Conservation (phyloP, 179 eudicot genomes). For the Heliamphora pulchella region DNA sequence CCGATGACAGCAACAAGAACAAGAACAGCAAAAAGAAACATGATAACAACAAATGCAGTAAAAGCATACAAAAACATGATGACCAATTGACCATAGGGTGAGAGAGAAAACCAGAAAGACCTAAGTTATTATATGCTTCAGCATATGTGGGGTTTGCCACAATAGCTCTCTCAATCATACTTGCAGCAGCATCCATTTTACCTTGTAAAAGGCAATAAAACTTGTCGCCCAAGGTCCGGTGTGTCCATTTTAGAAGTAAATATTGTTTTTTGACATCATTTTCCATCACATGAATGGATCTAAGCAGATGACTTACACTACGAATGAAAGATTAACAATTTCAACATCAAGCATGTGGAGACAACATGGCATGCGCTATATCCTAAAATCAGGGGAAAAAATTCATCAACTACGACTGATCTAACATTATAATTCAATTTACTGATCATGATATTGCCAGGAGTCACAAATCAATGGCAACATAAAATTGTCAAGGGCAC, state of each 20-base stretch:
- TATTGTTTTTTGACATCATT: not conserved
- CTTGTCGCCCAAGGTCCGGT: not conserved
- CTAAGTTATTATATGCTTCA: constrained; percentile 96
- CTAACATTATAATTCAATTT: not conserved
- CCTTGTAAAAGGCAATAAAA: constrained; percentile 43
- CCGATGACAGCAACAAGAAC: not conserved
- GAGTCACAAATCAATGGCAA: not conserved
- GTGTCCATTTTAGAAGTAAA: not conserved
- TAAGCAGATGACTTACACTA: not conserved
- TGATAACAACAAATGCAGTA: not conserved
- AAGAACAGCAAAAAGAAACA: not conserved
- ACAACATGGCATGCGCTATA: not conserved
- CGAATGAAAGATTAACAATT: not conserved
- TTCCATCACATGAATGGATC: not conserved
- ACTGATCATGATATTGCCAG: not conserved
- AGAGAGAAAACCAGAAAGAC: constrained; percentile 34
- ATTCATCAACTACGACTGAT: not conserved
- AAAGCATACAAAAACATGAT: constrained; percentile 9
- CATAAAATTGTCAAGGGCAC: not conserved
- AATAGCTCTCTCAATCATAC: constrained; percentile 98
- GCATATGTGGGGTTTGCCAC: constrained; percentile 97
- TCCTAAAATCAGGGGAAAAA: not conserved
- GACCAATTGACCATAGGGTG: not conserved
- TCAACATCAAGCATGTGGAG: not conserved
- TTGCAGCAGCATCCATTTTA: constrained; percentile 99